Percentiles rank a stretch among this genome's conserved stretches.
These are phyloP conservation scores for Hydnomerulius pinastri DNA, from an alignment of 768 basidiomycete species.

Conservation along the genomic window DNA sequence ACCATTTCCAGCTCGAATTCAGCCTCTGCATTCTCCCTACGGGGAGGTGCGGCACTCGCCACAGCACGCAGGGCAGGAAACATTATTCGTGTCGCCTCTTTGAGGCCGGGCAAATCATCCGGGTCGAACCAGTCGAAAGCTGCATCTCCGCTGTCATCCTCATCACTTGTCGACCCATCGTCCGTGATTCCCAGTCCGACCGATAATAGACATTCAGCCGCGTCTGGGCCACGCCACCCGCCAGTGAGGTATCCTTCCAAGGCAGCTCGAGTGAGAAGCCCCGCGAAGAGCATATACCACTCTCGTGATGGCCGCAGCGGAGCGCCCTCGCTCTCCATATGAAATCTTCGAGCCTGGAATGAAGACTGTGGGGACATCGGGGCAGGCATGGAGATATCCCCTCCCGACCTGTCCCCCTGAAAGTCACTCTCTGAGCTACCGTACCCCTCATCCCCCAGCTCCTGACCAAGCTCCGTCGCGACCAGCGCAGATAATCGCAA, in stretches of 20 bases:
- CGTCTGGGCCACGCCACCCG: constrained; percentile 74
- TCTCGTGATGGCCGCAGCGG: constrained; percentile 69
- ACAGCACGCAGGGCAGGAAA: constrained; percentile 55
- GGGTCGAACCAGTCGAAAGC: constrained; percentile 67
- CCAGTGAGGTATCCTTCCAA: constrained; percentile 83
- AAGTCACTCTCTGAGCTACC: constrained; percentile 30
- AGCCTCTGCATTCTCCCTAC: constrained; percentile 56
- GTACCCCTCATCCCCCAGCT: constrained; percentile 60
- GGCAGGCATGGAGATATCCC: constrained; percentile 9
- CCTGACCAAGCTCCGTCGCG: constrained; percentile 73
- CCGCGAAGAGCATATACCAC: constrained; percentile 82
- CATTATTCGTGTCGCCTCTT: constrained; percentile 65
- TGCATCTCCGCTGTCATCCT: constrained; percentile 33
- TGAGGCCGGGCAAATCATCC: constrained; percentile 70
- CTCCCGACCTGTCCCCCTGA: constrained; percentile 27
- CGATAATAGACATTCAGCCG: constrained; percentile 69
- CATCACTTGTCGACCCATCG: constrained; percentile 24
- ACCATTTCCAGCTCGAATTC: constrained; percentile 79
- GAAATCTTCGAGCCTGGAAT: constrained; percentile 21
- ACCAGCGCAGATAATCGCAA: constrained; percentile 77
- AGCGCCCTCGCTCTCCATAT: constrained; percentile 41
- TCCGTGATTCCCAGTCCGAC: constrained; percentile 60
- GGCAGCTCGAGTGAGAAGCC: constrained; percentile 78
- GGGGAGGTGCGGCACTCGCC: constrained; percentile 26
- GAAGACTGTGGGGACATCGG: constrained; percentile 15